These are phyloP conservation scores for Globisporangium echinulatum DNA, from an alignment of 352 stramenopile species.

Conservation along the genomic window DNA sequence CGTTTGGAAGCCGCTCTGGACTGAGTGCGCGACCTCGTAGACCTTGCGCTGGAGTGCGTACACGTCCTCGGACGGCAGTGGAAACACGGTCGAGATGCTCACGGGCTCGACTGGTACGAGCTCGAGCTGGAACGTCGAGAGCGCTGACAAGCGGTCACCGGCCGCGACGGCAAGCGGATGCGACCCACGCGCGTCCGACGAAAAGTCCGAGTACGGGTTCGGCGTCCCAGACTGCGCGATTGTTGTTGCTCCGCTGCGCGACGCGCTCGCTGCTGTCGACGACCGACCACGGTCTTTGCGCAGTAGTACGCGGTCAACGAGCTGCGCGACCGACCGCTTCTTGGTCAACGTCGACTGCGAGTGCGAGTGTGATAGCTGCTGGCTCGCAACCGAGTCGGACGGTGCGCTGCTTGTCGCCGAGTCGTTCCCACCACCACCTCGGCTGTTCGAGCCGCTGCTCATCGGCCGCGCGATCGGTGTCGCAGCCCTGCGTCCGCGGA, in stretches of 20 bases:
- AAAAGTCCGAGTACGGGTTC: slow-evolving; percentile 16
- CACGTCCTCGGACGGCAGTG: slow-evolving; percentile 39
- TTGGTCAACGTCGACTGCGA: slow-evolving; percentile 9
- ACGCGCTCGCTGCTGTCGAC: slow-evolving; percentile 5
- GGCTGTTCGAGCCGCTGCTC: not conserved
- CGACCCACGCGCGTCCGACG: slow-evolving; percentile 6
- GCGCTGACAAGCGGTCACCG: slow-evolving; percentile 9
- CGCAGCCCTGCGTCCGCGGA: not conserved
- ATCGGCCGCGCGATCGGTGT: not conserved
- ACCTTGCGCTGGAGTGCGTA: slow-evolving; percentile 45
- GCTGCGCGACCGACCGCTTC: slow-evolving; percentile 12
- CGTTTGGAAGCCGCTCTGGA: slow-evolving; percentile 39
- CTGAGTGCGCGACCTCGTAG: slow-evolving; percentile 41
- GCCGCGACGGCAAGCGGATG: slow-evolving; percentile 8
- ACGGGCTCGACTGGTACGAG: slow-evolving; percentile 33
- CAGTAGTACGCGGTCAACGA: slow-evolving; percentile 14
- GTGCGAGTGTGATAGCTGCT: slow-evolving; percentile 1
- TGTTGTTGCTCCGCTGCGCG: not conserved
- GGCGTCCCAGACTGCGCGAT: slow-evolving; percentile 1
- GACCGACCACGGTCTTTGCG: slow-evolving; percentile 13
- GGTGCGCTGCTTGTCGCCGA: slow-evolving; percentile 8
- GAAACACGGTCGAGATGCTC: slow-evolving; percentile 49
- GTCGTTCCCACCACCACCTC: slow-evolving; percentile 2
- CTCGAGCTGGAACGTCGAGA: slow-evolving; percentile 18
- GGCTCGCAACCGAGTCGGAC: slow-evolving; percentile 11